Evolutionary conservation across 352 stramenopile genomes (phyloP).

Genomic region (Phytophthora fragariaefolia): DNA sequence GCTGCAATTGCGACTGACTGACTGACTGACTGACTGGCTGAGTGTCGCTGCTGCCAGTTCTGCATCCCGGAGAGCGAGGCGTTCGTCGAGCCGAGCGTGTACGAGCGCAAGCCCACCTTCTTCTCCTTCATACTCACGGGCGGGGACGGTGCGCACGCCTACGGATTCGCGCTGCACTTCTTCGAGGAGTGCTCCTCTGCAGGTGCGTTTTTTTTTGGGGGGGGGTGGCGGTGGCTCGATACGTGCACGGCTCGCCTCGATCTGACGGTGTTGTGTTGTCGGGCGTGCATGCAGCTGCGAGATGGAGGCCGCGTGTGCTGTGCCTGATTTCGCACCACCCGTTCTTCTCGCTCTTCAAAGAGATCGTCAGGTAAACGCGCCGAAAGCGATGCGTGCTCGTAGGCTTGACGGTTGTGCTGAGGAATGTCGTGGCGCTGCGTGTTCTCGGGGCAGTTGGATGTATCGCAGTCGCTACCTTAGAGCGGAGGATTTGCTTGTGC

Average conservation of each 20-base stretch:
- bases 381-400: neutral
- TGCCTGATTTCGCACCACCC: constrained; percentile 84
- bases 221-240: neutral
- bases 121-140: constrained; percentile 84
- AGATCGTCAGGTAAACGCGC: constrained; percentile 60
- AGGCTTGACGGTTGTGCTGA: neutral
- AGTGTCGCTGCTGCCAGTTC: constrained; percentile 67
- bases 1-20: too few relatives aligned
- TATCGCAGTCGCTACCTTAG: constrained; percentile 50
- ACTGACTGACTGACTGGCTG: neutral
- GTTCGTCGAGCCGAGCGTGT: constrained; percentile 47
- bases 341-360: constrained; percentile 85
- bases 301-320: constrained; percentile 65
- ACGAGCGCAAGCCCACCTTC: constrained; percentile 72
- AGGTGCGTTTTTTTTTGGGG: constrained; percentile 16
- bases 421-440: neutral
- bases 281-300: constrained; percentile 7
- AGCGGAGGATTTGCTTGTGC: constrained; percentile 40
- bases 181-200: constrained; percentile 41
- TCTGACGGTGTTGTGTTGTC: neutral
- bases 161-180: constrained; percentile 75
- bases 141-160: constrained; percentile 72
- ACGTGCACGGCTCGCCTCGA: neutral
- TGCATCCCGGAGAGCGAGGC: constrained; percentile 69
- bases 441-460: constrained; percentile 52